Evolutionary conservation across 306 rosid species (phyloP), one percentile per base, ranked within the genome.

Genomic region (Lupinus albus): DNA sequence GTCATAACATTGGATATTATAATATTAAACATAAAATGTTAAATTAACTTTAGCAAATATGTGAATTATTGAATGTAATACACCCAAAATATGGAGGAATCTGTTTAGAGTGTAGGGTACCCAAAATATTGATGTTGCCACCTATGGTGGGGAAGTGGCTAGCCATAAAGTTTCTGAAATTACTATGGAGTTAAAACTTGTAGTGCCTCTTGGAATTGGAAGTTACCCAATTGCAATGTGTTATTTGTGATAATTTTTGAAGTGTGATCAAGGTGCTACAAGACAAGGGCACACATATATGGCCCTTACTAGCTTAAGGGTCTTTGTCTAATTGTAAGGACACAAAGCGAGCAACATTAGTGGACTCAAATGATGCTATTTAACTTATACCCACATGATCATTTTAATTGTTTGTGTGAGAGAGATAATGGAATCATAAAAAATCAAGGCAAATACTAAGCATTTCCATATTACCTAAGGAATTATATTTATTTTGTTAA

Each of bases 281-380:
- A 39, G 56, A 46, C 76, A 64, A 0, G 14, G 16, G 21, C 56
- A 20, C 15, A 9, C 38, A 14, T 44, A 74, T 67, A 77, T 72
- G 88, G 85, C 21, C 14, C 46, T 68, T 35, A 49, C 50, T 68
- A 15, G 28, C 57, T 72, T 47, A 28, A 1, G 5, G 5, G 88
- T 84, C 85, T 14, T 45, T 68, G 3, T 84, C 88, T 17, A 11
- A 52, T 46, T 32, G 85, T 81, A 81, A 80, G 88, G 80, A 64
- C 16, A 18, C 47, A 17, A 62, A 54, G 38, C 42, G 30, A 75
- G 42, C 54, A 14, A 64, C 36, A 63, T 42, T 9, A n/a, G 54
- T 67, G 75, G 61, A 32, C 56, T 66, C 50, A 60, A 60, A 71
- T 32, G 79, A 70, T 61, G 64, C 61, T 81, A 56, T 72, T 42